Evolutionary conservation across 768 basidiomycete genomes (phyloP), one percentile per base, ranked within the genome.

Genomic region (Fistulinella prunicolor): DNA sequence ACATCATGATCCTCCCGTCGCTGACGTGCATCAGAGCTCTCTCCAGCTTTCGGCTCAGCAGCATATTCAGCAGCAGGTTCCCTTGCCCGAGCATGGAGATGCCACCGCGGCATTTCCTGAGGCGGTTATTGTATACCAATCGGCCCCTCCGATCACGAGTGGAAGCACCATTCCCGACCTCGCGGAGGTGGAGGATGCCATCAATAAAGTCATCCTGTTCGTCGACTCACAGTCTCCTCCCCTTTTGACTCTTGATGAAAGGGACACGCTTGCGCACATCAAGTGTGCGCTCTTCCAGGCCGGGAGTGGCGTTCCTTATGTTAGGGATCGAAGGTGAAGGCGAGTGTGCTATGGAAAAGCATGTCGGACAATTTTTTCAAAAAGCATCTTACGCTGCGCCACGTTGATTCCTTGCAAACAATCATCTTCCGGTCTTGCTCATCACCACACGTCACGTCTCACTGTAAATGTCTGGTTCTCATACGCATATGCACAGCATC

Each of bases 211-310:
- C 47, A 71, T 84, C 52, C 37, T 66, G 12, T 85, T 75, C 51
- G 61, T 83, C 51, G 78, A 83, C 60, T 64, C 70, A 26, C 70
- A 68, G 40, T 54, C 59, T 34, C 62, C 62, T 9, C 38, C 56
- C 19, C 51, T 71, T 7, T 49, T 73, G 52, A 62, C 59, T 32
- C 42, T 46, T 8, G 65, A 59, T 42, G 76, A 76, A 55, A 73
- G 72, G 38, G 62, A 62, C 42, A 61, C 60, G 22, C 76, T 84
- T 36, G 53, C 63, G 17, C 68, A 73, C 39, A 70, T 83, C 57
- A 82, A 81, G 63, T 70, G 64, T 43, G 74, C 73, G 17, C 68
- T 84, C 47, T 81, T 82, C 58, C 77, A 80, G 53, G 69, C 72
- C 30, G 73, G 55, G 28, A 68, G 69, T 17, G 65, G 67, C 13